phyloP scores from a whole-genome alignment of 352 stramenopile species.

The Phytophthora pinifolia region DNA sequence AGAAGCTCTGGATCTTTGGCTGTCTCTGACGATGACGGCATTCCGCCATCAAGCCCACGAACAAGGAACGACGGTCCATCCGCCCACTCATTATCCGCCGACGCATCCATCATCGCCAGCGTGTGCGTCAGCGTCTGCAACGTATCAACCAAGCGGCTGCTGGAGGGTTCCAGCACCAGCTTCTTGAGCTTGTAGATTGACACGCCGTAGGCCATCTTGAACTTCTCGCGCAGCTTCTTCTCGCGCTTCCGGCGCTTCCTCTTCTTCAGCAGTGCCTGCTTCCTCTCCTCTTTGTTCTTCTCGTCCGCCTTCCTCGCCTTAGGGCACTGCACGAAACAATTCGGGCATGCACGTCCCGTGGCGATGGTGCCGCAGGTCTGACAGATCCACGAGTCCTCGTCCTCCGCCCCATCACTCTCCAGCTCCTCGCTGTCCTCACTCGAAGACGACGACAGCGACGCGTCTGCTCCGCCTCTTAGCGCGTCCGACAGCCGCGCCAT shows the following conservation, averaged over 20 bases:
- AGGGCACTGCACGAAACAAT: slow-evolving; percentile 37
- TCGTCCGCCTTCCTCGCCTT: slow-evolving; percentile 26
- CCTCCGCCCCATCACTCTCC: slow-evolving; percentile 21
- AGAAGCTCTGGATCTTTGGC: slow-evolving; percentile 66
- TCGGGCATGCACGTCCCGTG: slow-evolving; percentile 32
- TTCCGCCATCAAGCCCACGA: slow-evolving; percentile 44
- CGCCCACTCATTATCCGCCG: slow-evolving; percentile 68
- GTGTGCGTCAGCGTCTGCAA: slow-evolving; percentile 83
- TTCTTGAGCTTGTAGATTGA: slow-evolving; percentile 66
- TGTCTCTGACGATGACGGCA: slow-evolving; percentile 26
- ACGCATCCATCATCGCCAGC: slow-evolving; percentile 85
- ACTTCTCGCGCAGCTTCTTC: slow-evolving; percentile 41
- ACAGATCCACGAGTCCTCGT: slow-evolving; percentile 31
- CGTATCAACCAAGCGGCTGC: slow-evolving; percentile 52
- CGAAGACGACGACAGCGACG: slow-evolving; percentile 30
- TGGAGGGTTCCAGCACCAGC: slow-evolving; percentile 48
- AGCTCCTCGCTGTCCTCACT: slow-evolving; percentile 35
- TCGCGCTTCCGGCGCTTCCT: slow-evolving; percentile 34
- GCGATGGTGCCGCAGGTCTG: slow-evolving; percentile 29
- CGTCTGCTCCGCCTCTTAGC: slow-evolving; percentile 15
- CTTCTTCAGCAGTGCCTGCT: slow-evolving; percentile 35
- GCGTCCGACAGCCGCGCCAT: slow-evolving; percentile 35
- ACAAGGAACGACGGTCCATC: slow-evolving; percentile 59
- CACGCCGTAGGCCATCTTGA: slow-evolving; percentile 63
- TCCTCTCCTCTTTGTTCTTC: slow-evolving; percentile 27